phyloP scores from a whole-genome alignment of 2,329 filamentous ascomycete species.

The Exophiala bonariae region DNA sequence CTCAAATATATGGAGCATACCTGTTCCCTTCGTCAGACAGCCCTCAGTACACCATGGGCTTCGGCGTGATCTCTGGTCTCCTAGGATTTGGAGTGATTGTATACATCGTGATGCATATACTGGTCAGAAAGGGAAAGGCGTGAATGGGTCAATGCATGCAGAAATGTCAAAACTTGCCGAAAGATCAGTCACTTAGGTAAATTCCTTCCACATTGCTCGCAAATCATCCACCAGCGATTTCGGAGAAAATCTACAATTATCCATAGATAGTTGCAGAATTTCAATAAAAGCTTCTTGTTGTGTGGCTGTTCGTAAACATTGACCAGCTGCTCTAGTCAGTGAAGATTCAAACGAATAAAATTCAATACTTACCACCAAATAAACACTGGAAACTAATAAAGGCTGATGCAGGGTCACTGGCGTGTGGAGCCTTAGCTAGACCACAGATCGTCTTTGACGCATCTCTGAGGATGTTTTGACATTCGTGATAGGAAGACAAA shows the following conservation, averaged over 20 bases:
- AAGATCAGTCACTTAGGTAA: background rate
- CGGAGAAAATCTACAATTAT: background rate
- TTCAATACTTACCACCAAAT: slow-evolving; percentile 15
- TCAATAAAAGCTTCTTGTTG: slow-evolving; percentile 7
- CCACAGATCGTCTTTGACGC: slow-evolving; percentile 31
- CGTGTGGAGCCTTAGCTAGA: slow-evolving; percentile 27
- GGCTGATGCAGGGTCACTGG: slow-evolving; percentile 26
- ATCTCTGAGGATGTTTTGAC: slow-evolving; percentile 21
- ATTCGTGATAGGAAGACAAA: slow-evolving; percentile 45
- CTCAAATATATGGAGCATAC: slow-evolving; percentile 57
- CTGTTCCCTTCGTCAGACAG: slow-evolving; percentile 51
- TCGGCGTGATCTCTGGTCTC: slow-evolving; percentile 38
- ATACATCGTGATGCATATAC: slow-evolving; percentile 31
- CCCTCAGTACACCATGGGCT: slow-evolving; percentile 52
- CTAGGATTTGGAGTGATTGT: slow-evolving; percentile 32
- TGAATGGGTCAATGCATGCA: no score
- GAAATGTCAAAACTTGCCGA: no score
- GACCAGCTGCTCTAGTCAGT: background rate
- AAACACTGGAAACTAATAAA: slow-evolving; percentile 30
- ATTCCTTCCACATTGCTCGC: slow-evolving; percentile 5
- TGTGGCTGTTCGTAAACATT: slow-evolving; percentile 5
- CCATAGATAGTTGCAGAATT: slow-evolving; percentile 4
- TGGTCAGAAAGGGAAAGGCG: slow-evolving; percentile 23
- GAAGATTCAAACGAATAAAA: no score
- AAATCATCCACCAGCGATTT: slow-evolving; percentile 4